Conservation (phyloP, 768 basidiomycete species). For the Phlegmacium glaucopus region DNA sequence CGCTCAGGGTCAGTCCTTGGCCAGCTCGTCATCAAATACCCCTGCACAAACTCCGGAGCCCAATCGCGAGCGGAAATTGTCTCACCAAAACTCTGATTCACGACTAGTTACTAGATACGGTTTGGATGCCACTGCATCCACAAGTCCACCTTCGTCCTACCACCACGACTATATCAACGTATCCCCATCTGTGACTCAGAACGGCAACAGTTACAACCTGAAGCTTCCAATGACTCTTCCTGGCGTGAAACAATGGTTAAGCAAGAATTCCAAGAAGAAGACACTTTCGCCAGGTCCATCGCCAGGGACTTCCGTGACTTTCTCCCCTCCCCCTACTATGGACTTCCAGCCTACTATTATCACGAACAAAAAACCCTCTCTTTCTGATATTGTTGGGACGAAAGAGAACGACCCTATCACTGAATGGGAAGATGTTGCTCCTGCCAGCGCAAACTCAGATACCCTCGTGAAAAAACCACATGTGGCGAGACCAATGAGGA, state of each 20-base stretch:
- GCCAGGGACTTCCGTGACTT: constrained; percentile 19
- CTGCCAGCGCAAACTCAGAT: constrained; percentile 3
- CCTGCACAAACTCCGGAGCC: constrained; percentile 47
- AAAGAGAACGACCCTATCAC: constrained; percentile 54
- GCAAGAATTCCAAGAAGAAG: constrained; percentile 56
- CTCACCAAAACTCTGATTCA: constrained; percentile 69
- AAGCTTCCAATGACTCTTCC: constrained; percentile 73
- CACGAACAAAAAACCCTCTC: constrained; percentile 58
- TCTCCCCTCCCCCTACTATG: constrained; percentile 19
- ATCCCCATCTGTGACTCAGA: constrained; percentile 36
- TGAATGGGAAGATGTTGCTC: constrained; percentile 63
- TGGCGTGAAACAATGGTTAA: constrained; percentile 80
- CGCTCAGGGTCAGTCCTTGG: constrained; percentile 38
- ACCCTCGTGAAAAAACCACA: constrained; percentile 4
- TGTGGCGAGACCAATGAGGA: constrained; percentile 9
- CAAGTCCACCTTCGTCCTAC: constrained; percentile 43
- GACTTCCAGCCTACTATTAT: constrained; percentile 32
- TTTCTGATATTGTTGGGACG: constrained; percentile 62
- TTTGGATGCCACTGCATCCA: constrained; percentile 33
- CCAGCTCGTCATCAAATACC: constrained; percentile 47
- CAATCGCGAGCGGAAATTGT: constrained; percentile 57
- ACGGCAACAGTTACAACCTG: constrained; percentile 31
- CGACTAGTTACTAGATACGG: constrained; percentile 57
- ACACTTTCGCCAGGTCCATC: constrained; percentile 39
- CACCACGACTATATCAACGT: constrained; percentile 47